phyloP scores from a whole-genome alignment of 1,139 yeast genomes.

The Torulaspora pretoriensis region DNA sequence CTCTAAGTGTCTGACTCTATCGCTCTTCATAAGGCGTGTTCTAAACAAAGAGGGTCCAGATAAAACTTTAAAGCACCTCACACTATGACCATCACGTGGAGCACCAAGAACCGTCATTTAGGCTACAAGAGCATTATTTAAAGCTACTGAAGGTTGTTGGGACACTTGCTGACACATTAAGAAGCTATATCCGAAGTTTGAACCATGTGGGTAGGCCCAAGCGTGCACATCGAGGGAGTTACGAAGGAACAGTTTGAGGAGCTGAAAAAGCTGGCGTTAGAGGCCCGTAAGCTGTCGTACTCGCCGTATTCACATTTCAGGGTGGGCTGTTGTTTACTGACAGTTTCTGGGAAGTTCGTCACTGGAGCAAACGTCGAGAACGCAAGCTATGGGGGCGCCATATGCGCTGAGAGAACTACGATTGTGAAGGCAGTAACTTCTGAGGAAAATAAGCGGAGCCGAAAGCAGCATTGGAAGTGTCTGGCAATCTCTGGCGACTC shows the following conservation, averaged over 20 bases:
- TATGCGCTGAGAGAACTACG: constrained; percentile 90
- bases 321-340: constrained; percentile 77
- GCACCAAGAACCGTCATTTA: neutral
- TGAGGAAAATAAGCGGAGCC: constrained; percentile 30
- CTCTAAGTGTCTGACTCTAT: neutral
- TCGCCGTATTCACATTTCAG: constrained; percentile 80
- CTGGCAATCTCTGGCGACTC: constrained; percentile 63
- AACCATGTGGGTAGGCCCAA: constrained; percentile 6
- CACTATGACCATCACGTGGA: constrained; percentile 4
- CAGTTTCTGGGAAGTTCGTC: constrained; percentile 47
- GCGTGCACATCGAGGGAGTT: constrained; percentile 21
- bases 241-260: constrained; percentile 34
- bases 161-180: neutral
- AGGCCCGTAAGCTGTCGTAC: constrained; percentile 56
- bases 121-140: neutral
- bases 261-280: constrained; percentile 35
- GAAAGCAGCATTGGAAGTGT: constrained; percentile 29
- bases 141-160: neutral
- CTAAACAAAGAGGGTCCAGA: neutral
- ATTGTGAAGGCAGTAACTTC: constrained; percentile 56
- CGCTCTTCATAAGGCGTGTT: neutral
- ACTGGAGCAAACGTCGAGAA: constrained; percentile 89
- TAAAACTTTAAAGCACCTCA: neutral
- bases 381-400: constrained; percentile 82
- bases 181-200: neutral